Evolutionary conservation across 2,329 filamentous ascomycete species (phyloP).

Genomic region (Xylaria sp.): DNA sequence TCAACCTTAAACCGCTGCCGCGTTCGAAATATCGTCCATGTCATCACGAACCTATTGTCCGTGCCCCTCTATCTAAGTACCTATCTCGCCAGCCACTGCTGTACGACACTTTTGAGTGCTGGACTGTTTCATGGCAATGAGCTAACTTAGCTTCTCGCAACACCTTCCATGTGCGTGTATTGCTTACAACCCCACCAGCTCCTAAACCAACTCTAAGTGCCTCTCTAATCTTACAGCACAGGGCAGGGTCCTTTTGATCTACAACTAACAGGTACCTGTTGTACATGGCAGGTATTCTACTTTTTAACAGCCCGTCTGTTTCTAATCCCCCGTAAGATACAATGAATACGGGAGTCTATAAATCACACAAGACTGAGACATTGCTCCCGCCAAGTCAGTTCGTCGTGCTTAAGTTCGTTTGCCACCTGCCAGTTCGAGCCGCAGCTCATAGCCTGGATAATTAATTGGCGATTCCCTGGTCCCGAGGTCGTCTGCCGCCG

Average conservation of each 20-base stretch:
- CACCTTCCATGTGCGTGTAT: background rate
- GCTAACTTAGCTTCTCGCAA: conserved; percentile 1
- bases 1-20: conserved; percentile 16
- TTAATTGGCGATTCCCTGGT: conserved; percentile 10
- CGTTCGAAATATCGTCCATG: background rate
- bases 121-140: background rate
- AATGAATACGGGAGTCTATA: conserved; percentile 1
- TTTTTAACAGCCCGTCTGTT: background rate
- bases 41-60: conserved; percentile 1
- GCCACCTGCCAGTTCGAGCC: conserved; percentile 1
- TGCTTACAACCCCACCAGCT: conserved; percentile 7
- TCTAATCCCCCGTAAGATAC: background rate
- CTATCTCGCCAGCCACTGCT: background rate
- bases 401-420: conserved; percentile 7
- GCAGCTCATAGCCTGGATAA: conserved; percentile 6
- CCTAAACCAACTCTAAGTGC: too few relatives aligned
- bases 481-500: conserved; percentile 6
- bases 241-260: background rate
- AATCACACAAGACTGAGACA: background rate
- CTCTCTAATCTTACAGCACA: too few relatives aligned
- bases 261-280: background rate
- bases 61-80: conserved; percentile 1
- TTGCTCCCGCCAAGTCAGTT: background rate
- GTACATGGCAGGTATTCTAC: background rate
- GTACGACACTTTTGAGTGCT: background rate